Percentiles rank a stretch among this genome's conserved stretches.
phyloP scores from a whole-genome alignment of 371 early-diverging fungal species.

The Apophysomyces elegans region DNA sequence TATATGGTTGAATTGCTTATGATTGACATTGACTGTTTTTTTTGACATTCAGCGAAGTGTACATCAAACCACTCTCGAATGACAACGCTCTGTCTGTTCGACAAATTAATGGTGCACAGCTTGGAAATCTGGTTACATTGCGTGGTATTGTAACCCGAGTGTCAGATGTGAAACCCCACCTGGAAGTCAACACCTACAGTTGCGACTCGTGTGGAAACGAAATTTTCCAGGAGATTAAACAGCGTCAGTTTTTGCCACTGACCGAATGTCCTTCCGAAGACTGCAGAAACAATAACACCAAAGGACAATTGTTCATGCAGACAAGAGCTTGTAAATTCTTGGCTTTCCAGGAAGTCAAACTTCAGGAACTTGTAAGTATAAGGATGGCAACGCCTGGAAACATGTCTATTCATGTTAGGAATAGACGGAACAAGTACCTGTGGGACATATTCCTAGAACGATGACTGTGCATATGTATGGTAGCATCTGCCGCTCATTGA shows the following conservation, averaged over 20 bases:
- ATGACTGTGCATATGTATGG: slow-evolving; percentile 93
- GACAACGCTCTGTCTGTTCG: slow-evolving; percentile 83
- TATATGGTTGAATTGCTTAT: background rate
- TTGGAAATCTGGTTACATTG: slow-evolving; percentile 92
- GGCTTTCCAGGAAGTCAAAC: slow-evolving; percentile 93
- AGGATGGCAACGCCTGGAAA: background rate
- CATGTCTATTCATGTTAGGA: background rate
- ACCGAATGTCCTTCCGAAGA: slow-evolving; percentile 88
- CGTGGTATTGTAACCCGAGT: slow-evolving; percentile 98
- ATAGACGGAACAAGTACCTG: slow-evolving; percentile 96
- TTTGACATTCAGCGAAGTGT: slow-evolving; percentile 65
- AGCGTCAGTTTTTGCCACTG: slow-evolving; percentile 83
- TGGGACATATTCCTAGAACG: slow-evolving; percentile 97
- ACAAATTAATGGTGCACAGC: slow-evolving; percentile 77
- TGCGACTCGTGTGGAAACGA: slow-evolving; percentile 98
- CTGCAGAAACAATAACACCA: slow-evolving; percentile 85
- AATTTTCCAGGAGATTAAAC: slow-evolving; percentile 95
- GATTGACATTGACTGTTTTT: background rate
- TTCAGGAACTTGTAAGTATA: slow-evolving; percentile 86
- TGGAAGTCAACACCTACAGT: slow-evolving; percentile 91
- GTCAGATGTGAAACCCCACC: slow-evolving; percentile 95
- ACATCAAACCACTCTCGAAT: slow-evolving; percentile 76
- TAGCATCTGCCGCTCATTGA: slow-evolving; percentile 78
- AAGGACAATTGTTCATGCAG: slow-evolving; percentile 92
- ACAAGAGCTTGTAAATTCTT: slow-evolving; percentile 95